A percentile compares a stretch with the other conserved stretches of the same genome.
Evolutionary conservation across 495 filamentous ascomycete species (phyloP).

Genomic region (Clavariopsis aquatica): DNA sequence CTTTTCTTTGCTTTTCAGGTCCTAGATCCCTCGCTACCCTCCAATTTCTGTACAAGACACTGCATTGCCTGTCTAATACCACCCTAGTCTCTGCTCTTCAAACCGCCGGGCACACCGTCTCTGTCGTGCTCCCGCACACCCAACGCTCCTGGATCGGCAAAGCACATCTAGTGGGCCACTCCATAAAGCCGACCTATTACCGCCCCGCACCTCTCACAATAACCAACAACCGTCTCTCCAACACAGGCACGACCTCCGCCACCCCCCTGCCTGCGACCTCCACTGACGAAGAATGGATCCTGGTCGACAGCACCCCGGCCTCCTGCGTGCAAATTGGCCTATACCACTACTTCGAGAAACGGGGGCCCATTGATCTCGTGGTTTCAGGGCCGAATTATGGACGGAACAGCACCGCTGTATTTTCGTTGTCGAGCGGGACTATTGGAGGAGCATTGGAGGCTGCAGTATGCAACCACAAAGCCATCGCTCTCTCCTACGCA

Average conservation of each 20-base stretch:
- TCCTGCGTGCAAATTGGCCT: constrained; percentile 88
- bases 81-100: constrained; percentile 78
- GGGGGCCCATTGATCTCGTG: constrained; percentile 79
- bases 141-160: constrained; percentile 98
- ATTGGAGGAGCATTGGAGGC: constrained; percentile 90
- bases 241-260: constrained; percentile 66
- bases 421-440: constrained; percentile 86
- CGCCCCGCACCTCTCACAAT: constrained; percentile 56
- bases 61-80: too few species aligned
- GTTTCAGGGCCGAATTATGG: constrained; percentile 94
- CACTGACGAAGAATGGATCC: constrained; percentile 83
- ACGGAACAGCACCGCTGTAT: constrained; percentile 87
- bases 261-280: constrained; percentile 53
- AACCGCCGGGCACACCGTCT: constrained; percentile 75
- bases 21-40: constrained; percentile 66
- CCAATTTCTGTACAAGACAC: constrained; percentile 85
- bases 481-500: constrained; percentile 84
- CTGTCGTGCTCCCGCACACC: constrained; percentile 83
- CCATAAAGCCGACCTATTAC: constrained; percentile 87
- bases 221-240: constrained; percentile 53
- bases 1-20: constrained; percentile 47
- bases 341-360: constrained; percentile 79
- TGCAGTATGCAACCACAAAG: constrained; percentile 73
- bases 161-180: constrained; percentile 86
- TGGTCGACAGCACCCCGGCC: constrained; percentile 86